A percentile compares a stretch with the other conserved stretches of the same genome.
Conservation (phyloP, 331 rosid species). For the Stylosanthes scabra region DNA sequence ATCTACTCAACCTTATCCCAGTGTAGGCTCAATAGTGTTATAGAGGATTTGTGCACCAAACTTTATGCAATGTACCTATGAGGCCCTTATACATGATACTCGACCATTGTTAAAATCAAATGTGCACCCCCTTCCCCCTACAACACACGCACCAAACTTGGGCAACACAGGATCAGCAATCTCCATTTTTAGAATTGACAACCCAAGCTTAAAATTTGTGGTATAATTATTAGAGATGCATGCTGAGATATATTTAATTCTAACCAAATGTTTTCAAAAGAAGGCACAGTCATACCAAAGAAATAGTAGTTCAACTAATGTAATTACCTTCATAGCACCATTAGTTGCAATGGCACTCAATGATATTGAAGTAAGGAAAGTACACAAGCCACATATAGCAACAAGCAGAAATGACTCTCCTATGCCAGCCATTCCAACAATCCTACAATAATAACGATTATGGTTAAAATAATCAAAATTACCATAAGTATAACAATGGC, state of each 20-base stretch:
- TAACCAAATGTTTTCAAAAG: conserved; percentile 12
- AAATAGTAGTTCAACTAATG: conserved; percentile 22
- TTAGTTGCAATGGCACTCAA: conserved; percentile 99
- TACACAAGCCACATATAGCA: conserved; percentile 85
- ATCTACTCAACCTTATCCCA: neutral
- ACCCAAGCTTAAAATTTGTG: conserved; percentile 11
- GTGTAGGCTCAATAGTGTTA: neutral
- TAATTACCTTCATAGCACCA: conserved; percentile 97
- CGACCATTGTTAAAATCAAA: conserved; percentile 4
- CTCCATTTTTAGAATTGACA: conserved; percentile 30
- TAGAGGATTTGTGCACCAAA: neutral
- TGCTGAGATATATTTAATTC: conserved; percentile 7
- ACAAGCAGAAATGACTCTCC: conserved; percentile 80
- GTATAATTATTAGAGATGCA: neutral
- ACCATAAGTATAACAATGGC: conserved; percentile 27
- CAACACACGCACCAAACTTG: conserved; percentile 1
- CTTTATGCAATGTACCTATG: neutral
- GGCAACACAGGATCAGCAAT: conserved; percentile 35
- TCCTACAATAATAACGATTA: conserved; percentile 68
- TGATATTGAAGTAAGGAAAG: conserved; percentile 95
- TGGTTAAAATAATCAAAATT: conserved; percentile 25
- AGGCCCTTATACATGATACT: neutral
- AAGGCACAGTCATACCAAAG: conserved; percentile 24
- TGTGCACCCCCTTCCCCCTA: neutral
- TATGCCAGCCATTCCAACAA: conserved; percentile 99